phyloP scores from a whole-genome alignment of 805 yeast species.

The Zygosaccharomyces gambellarensis region DNA sequence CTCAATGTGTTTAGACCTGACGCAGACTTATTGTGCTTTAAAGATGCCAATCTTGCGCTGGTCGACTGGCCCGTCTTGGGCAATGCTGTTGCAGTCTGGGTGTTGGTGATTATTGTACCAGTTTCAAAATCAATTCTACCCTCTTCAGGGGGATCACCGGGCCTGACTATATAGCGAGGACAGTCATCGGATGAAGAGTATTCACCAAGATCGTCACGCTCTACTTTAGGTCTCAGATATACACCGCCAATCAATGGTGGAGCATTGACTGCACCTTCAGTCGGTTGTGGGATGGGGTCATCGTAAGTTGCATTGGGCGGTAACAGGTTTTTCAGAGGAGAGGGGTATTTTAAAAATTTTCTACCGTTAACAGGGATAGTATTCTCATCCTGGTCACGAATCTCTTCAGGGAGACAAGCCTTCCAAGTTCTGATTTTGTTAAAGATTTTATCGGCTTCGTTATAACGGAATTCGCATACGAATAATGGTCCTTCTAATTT shows the following conservation, averaged over 20 bases:
- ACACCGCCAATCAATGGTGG: conserved; percentile 96
- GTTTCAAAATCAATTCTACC: conserved; percentile 32
- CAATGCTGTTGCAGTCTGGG: conserved; percentile 17
- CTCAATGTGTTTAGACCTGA: conserved; percentile 19
- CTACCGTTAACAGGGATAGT: conserved; percentile 66
- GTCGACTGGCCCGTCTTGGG: conserved; percentile 22
- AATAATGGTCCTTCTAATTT: conserved; percentile 79
- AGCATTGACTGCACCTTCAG: conserved; percentile 74
- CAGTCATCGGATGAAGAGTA: conserved; percentile 48
- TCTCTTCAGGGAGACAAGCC: conserved; percentile 96
- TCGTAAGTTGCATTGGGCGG: conserved; percentile 67
- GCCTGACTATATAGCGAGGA: conserved; percentile 42
- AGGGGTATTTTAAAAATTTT: conserved; percentile 66
- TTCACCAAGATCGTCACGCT: conserved; percentile 80
- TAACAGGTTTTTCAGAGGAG: conserved; percentile 76
- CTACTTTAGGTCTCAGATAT: conserved; percentile 67
- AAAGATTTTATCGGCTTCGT: conserved; percentile 83
- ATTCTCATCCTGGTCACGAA: conserved; percentile 77
- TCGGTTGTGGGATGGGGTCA: conserved; percentile 79
- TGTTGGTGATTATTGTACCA: conserved; percentile 28
- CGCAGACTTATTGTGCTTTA: conserved; percentile 17
- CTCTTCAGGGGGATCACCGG: conserved; percentile 38
- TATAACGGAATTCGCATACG: conserved; percentile 91
- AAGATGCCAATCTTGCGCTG: conserved; percentile 16
- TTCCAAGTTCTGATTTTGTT: conserved; percentile 97